phyloP scores from a whole-genome alignment of 164 flowering plant genomes.

The Macadamia tetraphylla region DNA sequence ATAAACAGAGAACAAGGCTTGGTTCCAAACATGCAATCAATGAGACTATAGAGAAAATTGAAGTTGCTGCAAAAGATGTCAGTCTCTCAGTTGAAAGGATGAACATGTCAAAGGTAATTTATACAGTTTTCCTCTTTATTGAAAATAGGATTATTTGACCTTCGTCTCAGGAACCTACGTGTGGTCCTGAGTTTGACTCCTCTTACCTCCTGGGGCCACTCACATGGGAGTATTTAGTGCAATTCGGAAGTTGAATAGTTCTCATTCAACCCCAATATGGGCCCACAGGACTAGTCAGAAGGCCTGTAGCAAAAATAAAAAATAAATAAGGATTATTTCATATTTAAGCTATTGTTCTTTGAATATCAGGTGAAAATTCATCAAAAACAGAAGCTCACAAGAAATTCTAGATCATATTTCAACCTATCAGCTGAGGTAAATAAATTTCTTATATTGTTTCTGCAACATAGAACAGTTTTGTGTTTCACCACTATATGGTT shows the following conservation, averaged over 20 bases:
- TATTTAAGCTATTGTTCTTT: neutral
- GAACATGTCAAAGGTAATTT: constrained; percentile 48
- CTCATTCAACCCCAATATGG: too few relatives aligned
- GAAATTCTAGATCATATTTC: constrained; percentile 35
- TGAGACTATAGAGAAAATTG: constrained; percentile 63
- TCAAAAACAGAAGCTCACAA: constrained; percentile 27
- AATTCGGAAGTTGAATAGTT: too few relatives aligned
- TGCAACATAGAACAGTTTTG: neutral
- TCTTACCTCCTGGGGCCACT: too few relatives aligned
- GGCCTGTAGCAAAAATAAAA: too few relatives aligned
- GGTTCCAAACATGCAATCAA: constrained; percentile 50
- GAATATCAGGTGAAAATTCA: constrained; percentile 44
- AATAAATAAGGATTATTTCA: too few relatives aligned
- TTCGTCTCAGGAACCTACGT: too few relatives aligned
- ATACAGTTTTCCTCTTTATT: too few relatives aligned
- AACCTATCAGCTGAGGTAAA: constrained; percentile 63
- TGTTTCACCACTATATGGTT: constrained; percentile 1
- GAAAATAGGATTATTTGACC: too few relatives aligned
- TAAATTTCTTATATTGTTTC: constrained; percentile 2
- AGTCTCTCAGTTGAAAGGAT: constrained; percentile 54
- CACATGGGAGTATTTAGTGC: too few relatives aligned
- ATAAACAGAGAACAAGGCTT: constrained; percentile 43
- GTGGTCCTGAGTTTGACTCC: too few relatives aligned
- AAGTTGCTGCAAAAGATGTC: constrained; percentile 64
- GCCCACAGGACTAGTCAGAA: too few relatives aligned